Evolutionary conservation across 768 basidiomycete genomes (phyloP).

Genomic region (Russula foetens): DNA sequence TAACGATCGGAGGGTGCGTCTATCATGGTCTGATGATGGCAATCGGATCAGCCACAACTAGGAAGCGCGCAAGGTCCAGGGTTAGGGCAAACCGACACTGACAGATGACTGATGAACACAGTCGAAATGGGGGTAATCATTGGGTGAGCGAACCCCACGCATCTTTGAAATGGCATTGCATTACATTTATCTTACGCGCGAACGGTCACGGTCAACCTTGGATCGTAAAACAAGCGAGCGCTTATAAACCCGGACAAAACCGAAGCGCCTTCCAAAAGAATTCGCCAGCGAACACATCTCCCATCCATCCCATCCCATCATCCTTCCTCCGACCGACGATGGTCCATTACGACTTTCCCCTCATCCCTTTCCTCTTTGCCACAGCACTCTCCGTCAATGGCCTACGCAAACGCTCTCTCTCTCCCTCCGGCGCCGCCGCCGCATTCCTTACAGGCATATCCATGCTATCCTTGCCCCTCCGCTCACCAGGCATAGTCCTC

Average conservation of each 20-base stretch:
- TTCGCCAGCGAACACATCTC: background rate
- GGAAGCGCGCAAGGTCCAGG: background rate
- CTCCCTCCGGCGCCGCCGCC: conserved; percentile 63
- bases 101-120: too few species aligned
- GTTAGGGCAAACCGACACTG: background rate
- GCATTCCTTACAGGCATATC: conserved; percentile 72
- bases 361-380: conserved; percentile 41
- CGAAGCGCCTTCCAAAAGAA: background rate
- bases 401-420: conserved; percentile 63
- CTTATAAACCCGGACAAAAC: background rate
- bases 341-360: conserved; percentile 27
- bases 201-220: too few species aligned
- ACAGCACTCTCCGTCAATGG: conserved; percentile 60
- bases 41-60: background rate
- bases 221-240: background rate
- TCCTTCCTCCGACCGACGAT: conserved; percentile 8
- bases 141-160: too few species aligned
- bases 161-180: too few species aligned
- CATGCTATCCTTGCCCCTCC: conserved; percentile 59
- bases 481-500: conserved; percentile 56
- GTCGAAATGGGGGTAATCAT: too few species aligned
- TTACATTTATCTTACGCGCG: too few species aligned
- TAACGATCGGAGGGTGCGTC: background rate
- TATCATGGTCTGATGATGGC: background rate
- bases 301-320: background rate